Conservation (phyloP, 1,284 basidiomycete genomes). For the Trichosporon sp. region DNA sequence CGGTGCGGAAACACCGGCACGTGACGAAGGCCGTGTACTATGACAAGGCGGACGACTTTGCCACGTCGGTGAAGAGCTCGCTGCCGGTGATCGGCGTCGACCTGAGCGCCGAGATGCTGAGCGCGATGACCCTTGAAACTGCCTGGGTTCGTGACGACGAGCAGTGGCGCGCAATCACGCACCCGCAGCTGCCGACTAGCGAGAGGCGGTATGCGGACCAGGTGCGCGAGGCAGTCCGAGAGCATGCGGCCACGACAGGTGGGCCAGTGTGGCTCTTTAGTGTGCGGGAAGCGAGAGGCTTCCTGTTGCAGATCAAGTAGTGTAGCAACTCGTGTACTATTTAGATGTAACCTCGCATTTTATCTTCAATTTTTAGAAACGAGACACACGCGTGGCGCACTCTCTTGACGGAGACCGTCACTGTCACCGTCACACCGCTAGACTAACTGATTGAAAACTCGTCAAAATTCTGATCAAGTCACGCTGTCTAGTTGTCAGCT, state of each 20-base stretch:
- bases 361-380: no score
- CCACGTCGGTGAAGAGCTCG: constrained; percentile 27
- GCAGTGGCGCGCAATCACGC: constrained; percentile 28
- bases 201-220: constrained; percentile 35
- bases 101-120: constrained; percentile 29
- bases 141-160: constrained; percentile 44
- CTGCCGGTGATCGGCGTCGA: constrained; percentile 44
- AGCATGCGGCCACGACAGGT: constrained; percentile 6
- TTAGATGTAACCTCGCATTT: background rate
- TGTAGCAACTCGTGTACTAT: background rate
- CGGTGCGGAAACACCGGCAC: constrained; percentile 39
- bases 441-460: no score
- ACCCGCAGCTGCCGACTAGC: constrained; percentile 16
- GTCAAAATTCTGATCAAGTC: no score
- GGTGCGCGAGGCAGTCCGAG: constrained; percentile 28
- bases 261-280: constrained; percentile 57
- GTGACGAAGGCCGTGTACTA: constrained; percentile 44
- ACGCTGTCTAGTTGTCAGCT: no score
- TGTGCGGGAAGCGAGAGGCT: constrained; percentile 41
- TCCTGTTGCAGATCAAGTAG: constrained; percentile 20
- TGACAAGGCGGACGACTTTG: constrained; percentile 43
- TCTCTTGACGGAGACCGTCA: no score
- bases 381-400: background rate
- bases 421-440: no score
- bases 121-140: constrained; percentile 33